A percentile compares a stretch with the other conserved stretches of the same genome.
These are phyloP conservation scores for Epichloe amarillans DNA, from an alignment of 2,329 filamentous ascomycete species.

Conservation along the genomic window DNA sequence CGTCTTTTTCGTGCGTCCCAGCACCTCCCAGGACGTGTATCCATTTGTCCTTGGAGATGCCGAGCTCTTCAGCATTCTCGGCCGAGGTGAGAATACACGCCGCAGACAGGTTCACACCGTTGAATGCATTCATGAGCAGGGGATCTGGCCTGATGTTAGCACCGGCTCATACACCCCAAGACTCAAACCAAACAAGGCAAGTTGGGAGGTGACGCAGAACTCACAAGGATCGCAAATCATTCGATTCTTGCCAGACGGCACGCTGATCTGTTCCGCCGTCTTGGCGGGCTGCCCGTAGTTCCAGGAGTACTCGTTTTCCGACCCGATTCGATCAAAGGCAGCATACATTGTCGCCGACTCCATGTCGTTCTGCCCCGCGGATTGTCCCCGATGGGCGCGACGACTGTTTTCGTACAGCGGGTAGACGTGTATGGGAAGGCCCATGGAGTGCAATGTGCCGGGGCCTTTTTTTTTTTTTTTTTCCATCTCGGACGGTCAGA, in stretches of 20 bases:
- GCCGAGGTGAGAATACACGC: constrained; percentile 47
- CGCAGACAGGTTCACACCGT: constrained; percentile 50
- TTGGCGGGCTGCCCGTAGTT: constrained; percentile 33
- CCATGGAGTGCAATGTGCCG: constrained; percentile 43
- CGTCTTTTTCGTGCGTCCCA: constrained; percentile 41
- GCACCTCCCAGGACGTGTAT: constrained; percentile 52
- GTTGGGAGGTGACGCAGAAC: constrained; percentile 9
- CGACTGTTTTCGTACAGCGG: constrained; percentile 54
- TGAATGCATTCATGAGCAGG: constrained; percentile 59
- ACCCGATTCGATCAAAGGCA: constrained; percentile 43
- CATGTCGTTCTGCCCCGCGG: constrained; percentile 37
- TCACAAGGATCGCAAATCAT: constrained; percentile 57
- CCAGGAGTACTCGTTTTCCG: constrained; percentile 42
- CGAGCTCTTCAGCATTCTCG: constrained; percentile 37
- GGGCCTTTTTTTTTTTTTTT: constrained; percentile 33
- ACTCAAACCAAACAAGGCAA: neutral
- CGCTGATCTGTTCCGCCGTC: constrained; percentile 37
- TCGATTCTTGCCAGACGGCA: constrained; percentile 41
- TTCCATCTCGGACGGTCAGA: too few species aligned
- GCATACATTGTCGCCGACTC: constrained; percentile 50
- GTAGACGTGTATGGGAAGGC: constrained; percentile 53
- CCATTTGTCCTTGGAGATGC: constrained; percentile 42
- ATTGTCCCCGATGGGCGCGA: constrained; percentile 41
- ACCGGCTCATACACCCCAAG: neutral
- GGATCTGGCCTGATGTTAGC: constrained; percentile 34